Conservation (phyloP, 2,329 filamentous ascomycete species). For the Colletotrichum lupini region DNA sequence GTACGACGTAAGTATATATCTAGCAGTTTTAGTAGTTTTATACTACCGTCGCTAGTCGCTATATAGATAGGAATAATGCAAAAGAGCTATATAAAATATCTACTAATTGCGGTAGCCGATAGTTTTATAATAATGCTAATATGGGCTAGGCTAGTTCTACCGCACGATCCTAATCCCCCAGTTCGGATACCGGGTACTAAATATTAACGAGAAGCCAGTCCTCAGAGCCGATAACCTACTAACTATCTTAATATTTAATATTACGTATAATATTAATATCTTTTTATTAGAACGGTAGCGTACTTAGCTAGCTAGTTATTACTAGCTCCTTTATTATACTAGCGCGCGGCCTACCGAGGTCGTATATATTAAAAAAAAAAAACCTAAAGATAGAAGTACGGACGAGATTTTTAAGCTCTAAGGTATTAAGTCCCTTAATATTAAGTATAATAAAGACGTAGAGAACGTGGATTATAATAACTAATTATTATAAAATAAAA, state of each 20-base stretch:
- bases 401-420: slow-evolving; percentile 43
- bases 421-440: slow-evolving; percentile 23
- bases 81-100: slow-evolving; percentile 43
- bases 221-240: slow-evolving; percentile 38
- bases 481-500: slow-evolving; percentile 31
- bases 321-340: slow-evolving; percentile 43
- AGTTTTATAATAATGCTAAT: neutral
- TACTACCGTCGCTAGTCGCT: slow-evolving; percentile 38
- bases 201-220: slow-evolving; percentile 41
- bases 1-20: slow-evolving; percentile 36
- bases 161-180: slow-evolving; percentile 36
- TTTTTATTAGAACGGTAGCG: slow-evolving; percentile 40
- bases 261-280: slow-evolving; percentile 41
- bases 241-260: slow-evolving; percentile 44
- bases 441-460: slow-evolving; percentile 6
- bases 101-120: neutral
- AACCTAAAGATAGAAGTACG: slow-evolving; percentile 40
- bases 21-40: slow-evolving; percentile 43
- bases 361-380: slow-evolving; percentile 42
- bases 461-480: slow-evolving; percentile 21
- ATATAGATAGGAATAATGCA: slow-evolving; percentile 39
- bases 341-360: slow-evolving; percentile 43
- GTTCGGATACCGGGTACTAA: slow-evolving; percentile 39
- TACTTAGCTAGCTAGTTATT: slow-evolving; percentile 40
- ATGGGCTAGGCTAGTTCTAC: slow-evolving; percentile 37